These are phyloP conservation scores for Pyrus pyrifolia DNA, from an alignment of 306 rosid genomes.

Conservation along the genomic window DNA sequence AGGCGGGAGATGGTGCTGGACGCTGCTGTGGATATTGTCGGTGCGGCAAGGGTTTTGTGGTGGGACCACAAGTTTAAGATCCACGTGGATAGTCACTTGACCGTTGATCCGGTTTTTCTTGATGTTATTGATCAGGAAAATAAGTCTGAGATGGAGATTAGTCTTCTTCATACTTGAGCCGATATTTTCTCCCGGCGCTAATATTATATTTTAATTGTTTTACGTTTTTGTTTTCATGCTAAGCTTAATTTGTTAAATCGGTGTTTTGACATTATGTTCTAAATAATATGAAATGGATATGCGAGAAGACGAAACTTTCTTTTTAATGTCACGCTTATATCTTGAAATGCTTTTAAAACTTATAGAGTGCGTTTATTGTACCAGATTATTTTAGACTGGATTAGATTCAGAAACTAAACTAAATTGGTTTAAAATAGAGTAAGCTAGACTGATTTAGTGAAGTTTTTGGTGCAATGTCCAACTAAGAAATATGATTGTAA, in stretches of 20 bases:
- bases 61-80: slow-evolving; percentile 69
- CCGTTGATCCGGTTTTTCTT: slow-evolving; percentile 82
- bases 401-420: accelerated
- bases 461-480: no score
- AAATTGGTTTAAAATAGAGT: no score
- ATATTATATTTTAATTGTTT: no score
- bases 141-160: slow-evolving; percentile 41
- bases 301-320: no score
- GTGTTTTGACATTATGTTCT: no score
- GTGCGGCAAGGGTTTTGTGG: slow-evolving; percentile 65
- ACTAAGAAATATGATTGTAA: no score
- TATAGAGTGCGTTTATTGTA: no score
- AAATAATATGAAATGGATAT: no score
- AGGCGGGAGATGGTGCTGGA: slow-evolving; percentile 71
- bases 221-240: no score
- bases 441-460: accelerated
- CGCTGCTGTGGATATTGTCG: slow-evolving; percentile 58
- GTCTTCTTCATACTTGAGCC: neutral
- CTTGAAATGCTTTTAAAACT: no score
- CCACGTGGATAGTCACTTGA: slow-evolving; percentile 70
- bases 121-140: slow-evolving; percentile 71
- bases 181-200: neutral
- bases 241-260: no score
- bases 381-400: accelerated
- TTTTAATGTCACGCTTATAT: no score